A percentile compares a stretch with the other conserved stretches of the same genome.
These are phyloP conservation scores for Aurantiochytrium sp. DNA, from an alignment of 108 stramenopile genomes.

Conservation along the genomic window DNA sequence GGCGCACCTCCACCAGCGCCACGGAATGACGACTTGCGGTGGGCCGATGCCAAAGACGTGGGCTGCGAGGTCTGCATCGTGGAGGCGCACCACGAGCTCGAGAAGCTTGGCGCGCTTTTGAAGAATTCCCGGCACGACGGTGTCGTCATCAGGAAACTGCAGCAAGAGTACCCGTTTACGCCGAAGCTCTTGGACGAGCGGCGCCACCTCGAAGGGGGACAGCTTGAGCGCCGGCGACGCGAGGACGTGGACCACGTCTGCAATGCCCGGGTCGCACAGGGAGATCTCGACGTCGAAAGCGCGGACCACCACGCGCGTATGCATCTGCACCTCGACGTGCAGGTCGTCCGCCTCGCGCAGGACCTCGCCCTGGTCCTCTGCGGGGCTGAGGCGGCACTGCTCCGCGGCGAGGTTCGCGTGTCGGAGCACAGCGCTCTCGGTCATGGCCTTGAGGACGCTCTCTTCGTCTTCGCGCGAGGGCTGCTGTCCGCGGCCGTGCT, in stretches of 20 bases:
- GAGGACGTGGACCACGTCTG: background rate
- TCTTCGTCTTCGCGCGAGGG: background rate
- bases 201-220: background rate
- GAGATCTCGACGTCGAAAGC: background rate
- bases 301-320: background rate
- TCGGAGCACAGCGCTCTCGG: background rate
- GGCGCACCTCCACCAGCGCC: slow-evolving; percentile 4
- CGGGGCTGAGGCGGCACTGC: background rate
- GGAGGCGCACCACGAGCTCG: background rate
- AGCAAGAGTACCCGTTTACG: background rate
- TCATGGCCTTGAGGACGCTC: background rate
- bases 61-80: background rate
- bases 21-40: background rate
- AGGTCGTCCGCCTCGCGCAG: background rate
- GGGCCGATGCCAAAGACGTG: background rate
- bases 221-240: background rate
- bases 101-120: background rate
- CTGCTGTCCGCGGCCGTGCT: background rate
- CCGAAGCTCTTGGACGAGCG: background rate
- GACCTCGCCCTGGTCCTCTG: background rate
- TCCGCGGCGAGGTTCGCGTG: background rate
- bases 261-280: background rate
- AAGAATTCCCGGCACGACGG: background rate
- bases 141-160: background rate
- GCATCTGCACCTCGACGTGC: background rate